phyloP scores from a whole-genome alignment of 768 basidiomycete genomes.

The Mycena rebaudengoi region DNA sequence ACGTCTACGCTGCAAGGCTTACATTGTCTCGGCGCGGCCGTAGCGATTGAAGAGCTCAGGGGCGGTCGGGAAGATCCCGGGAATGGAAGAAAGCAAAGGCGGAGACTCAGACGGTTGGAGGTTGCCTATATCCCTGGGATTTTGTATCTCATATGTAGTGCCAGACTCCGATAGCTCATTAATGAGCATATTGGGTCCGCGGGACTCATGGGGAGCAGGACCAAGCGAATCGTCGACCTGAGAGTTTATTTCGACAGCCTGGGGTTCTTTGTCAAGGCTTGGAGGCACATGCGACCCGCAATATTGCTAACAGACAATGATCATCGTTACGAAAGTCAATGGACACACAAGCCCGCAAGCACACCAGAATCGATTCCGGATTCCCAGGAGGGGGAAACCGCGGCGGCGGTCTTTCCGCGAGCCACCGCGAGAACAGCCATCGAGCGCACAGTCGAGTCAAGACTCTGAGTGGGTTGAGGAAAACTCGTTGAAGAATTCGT shows the following conservation, averaged over 20 bases:
- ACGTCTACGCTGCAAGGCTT: background rate
- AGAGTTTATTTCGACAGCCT: background rate
- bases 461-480: background rate
- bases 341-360: background rate
- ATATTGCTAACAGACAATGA: background rate
- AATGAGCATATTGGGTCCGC: background rate
- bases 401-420: background rate
- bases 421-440: background rate
- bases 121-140: background rate
- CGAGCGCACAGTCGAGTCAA: background rate
- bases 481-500: background rate
- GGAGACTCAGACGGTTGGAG: background rate
- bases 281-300: background rate
- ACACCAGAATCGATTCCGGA: background rate
- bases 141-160: background rate
- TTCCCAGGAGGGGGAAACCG: background rate
- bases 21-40: background rate
- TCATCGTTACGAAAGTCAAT: background rate
- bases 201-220: background rate
- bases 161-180: background rate
- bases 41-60: background rate
- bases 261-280: no score
- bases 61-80: background rate
- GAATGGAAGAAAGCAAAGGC: background rate
- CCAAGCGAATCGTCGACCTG: background rate